Evolutionary conservation across 306 rosid genomes (phyloP), one percentile per base, ranked within the genome.

Genomic region (Vigna mungo): DNA sequence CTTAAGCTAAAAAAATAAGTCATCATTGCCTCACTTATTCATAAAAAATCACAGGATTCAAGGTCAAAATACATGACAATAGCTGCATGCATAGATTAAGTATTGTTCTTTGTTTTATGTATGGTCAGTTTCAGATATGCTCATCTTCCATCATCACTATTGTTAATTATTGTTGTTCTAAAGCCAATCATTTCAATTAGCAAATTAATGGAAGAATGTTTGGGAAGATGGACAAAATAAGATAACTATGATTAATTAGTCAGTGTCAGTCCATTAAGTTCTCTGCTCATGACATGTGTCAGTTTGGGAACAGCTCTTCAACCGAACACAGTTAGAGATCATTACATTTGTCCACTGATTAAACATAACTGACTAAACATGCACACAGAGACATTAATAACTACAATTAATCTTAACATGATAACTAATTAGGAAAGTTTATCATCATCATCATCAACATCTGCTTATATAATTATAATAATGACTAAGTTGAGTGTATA

Each of bases 151-250:
- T 46, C 37, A 47, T 56, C 27, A 73, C 54, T 44, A 49, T 12
- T 68, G 13, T 65, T 61, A n/a, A 67, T 71, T 36, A 59, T 13
- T 68, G 14, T 56, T 78, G 14, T 37, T 68, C 49, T 46, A 71
- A 81, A 78, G 9, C 83, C 86, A 81, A 74, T 78, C 84, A 77
- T 88, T 88, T 66, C 44, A 44, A 54, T 79, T 79, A 76, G 78
- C 78, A 81, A 78, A 82, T 64, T 41, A 76, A 61, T 65, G 77
- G 78, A 12, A 76, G 86, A 71, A 85, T 77, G 82, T 86, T 81
- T 78, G 81, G 16, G 64, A 77, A 81, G 34, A 79, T 74, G 53
- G 47, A 55, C 67, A 49, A 79, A 62, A 11, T 37, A 67, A 39
- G 54, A 78, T 61, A 68, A 72, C 30, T 36, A 64, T 23, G 67